Base-by-base conservation (phyloP, 106 monocot species). In the Phalaenopsis aphrodite region DNA sequence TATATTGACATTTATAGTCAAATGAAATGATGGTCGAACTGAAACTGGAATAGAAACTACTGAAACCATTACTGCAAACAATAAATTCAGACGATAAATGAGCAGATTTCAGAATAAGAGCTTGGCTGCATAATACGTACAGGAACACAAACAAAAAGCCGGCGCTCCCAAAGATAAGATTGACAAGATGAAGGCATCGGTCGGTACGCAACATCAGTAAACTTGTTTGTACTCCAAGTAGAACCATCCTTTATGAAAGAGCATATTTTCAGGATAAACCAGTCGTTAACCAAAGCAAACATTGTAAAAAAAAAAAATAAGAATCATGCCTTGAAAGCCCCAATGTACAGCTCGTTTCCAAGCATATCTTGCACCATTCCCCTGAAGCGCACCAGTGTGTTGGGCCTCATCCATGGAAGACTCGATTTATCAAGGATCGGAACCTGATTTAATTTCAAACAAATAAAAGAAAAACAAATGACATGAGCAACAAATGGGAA, bases 301-400 rank as follows among this genome's bases (percentile, higher is more conserved):
- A 37, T n/a, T 71, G 3, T 4, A 37, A 49, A 5, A 16, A 21
- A 3, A 24, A 37, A 57, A 69, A 47, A 38, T 14, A 69, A 69
- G 15, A 11, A 18, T 2, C 57, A 72, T 84, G 90, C 98, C 98
- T 93, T 94, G 78, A 89, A 98, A 56, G 91, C 94, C 21, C 98
- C 98, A 76, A 91, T 73, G 74, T 92, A 98, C 15, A 91, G 71
- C 55, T 98, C 98, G 72, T 89, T 94, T 4, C 89, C 94, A 45
- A 94, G 86, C 90, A 98, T 98, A 78, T 98, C 98, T 80, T 98
- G 98, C 68, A 98, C 87, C 94, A 94, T 98, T 75, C 94, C 98
- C 77, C 98, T 90, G 80, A 86, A 92, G 9, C 98, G 90, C 11
- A 98, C 94, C 42, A 98, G 87, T 10, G 94, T 82, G 61, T 94